Conservation (phyloP, 2,329 filamentous ascomycete genomes). For the Diaporthe amygdali region DNA sequence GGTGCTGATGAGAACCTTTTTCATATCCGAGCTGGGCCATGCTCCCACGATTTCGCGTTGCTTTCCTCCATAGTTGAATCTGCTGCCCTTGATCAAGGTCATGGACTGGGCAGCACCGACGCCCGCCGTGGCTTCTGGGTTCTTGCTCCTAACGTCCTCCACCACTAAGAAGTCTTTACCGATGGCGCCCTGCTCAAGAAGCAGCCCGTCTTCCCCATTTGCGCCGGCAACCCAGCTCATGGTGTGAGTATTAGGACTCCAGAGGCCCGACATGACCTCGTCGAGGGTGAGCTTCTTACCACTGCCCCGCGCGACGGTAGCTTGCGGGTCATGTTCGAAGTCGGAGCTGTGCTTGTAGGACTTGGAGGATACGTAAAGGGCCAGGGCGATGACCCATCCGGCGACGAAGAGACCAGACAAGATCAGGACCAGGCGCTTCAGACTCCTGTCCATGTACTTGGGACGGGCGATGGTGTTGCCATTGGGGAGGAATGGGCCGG, state of each 20-base stretch:
- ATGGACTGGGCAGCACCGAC: slow-evolving; percentile 55
- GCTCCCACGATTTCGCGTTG: slow-evolving; percentile 63
- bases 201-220: slow-evolving; percentile 79
- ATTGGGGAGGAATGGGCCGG: slow-evolving; percentile 56
- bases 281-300: slow-evolving; percentile 77
- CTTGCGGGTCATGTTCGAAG: slow-evolving; percentile 71
- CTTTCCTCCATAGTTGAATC: slow-evolving; percentile 65
- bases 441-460: slow-evolving; percentile 68
- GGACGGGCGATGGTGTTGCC: slow-evolving; percentile 41
- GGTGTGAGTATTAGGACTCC: slow-evolving; percentile 65
- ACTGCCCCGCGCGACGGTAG: slow-evolving; percentile 63
- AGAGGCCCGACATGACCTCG: slow-evolving; percentile 70
- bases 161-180: slow-evolving; percentile 81
- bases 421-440: slow-evolving; percentile 68
- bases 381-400: slow-evolving; percentile 72
- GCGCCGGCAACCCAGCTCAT: slow-evolving; percentile 81
- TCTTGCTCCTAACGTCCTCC: slow-evolving; percentile 74
- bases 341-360: slow-evolving; percentile 68
- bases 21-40: slow-evolving; percentile 82
- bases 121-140: slow-evolving; percentile 37
- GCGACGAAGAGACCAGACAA: slow-evolving; percentile 64
- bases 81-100: slow-evolving; percentile 74
- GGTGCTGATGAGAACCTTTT: slow-evolving; percentile 83
- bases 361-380: slow-evolving; percentile 69
- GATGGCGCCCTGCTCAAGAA: slow-evolving; percentile 72